These are phyloP conservation scores for Podospora pseudocomata DNA, from an alignment of 495 filamentous ascomycete species.

Conservation along the genomic window DNA sequence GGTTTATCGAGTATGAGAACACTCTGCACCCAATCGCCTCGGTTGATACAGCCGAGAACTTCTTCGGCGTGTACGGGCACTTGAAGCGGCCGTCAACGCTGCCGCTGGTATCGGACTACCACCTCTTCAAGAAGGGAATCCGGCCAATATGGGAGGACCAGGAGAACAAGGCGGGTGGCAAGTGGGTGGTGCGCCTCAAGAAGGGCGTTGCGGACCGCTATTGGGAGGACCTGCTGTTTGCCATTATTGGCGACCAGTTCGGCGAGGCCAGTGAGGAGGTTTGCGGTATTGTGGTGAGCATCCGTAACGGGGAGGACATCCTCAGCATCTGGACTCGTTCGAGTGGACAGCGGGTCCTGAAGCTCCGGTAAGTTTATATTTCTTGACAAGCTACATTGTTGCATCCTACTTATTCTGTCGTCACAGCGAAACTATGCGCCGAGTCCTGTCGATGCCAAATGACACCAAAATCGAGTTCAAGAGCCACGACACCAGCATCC, in stretches of 20 bases:
- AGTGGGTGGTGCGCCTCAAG: conserved; percentile 94
- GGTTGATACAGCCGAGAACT: conserved; percentile 81
- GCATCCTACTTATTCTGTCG: conserved; percentile 12
- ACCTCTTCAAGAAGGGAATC: conserved; percentile 95
- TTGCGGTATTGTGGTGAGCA: conserved; percentile 89
- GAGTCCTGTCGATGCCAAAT: conserved; percentile 73
- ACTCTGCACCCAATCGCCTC: conserved; percentile 81
- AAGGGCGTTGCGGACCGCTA: conserved; percentile 96
- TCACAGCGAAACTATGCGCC: conserved; percentile 84
- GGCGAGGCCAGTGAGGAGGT: conserved; percentile 90
- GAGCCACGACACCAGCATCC: conserved; percentile 79
- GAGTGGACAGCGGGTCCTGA: conserved; percentile 87
- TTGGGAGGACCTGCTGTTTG: conserved; percentile 93
- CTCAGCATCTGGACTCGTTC: conserved; percentile 96
- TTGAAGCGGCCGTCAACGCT: conserved; percentile 83
- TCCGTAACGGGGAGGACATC: conserved; percentile 92
- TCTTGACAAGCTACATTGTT: conserved; percentile 7
- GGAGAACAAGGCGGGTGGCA: conserved; percentile 91
- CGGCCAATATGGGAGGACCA: conserved; percentile 98
- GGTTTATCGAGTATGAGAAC: conserved; percentile 96
- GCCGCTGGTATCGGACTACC: conserved; percentile 93
- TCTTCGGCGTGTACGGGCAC: conserved; percentile 89
- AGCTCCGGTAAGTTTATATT: conserved; percentile 71
- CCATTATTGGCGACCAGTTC: conserved; percentile 93
- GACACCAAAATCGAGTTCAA: conserved; percentile 94